Evolutionary conservation across 1,139 yeast genomes (phyloP).

Genomic region (Geotrichum phurueaensis): DNA sequence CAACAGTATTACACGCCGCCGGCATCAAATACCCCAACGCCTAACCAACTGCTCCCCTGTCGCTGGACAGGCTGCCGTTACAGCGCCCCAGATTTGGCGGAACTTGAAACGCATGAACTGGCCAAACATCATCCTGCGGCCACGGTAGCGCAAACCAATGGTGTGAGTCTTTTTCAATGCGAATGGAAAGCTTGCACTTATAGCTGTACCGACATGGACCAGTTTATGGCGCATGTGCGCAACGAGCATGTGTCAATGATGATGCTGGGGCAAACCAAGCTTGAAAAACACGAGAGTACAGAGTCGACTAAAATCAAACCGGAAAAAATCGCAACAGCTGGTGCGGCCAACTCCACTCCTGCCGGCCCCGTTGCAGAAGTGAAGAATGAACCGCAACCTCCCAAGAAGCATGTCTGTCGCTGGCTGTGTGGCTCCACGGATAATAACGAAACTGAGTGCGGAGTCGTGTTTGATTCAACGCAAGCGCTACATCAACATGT

Average conservation of each 20-base stretch:
- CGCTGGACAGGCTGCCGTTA: slow-evolving; percentile 34
- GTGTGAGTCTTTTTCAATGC: slow-evolving; percentile 42
- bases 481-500: slow-evolving; percentile 68
- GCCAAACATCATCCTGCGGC: slow-evolving; percentile 43
- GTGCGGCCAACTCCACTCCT: slow-evolving; percentile 3
- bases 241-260: slow-evolving; percentile 41
- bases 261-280: neutral
- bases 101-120: slow-evolving; percentile 42
- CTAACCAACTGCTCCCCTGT: slow-evolving; percentile 22
- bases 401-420: slow-evolving; percentile 37
- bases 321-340: neutral
- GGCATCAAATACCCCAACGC: slow-evolving; percentile 7
- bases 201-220: slow-evolving; percentile 46
- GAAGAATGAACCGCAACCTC: neutral
- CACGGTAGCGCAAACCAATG: slow-evolving; percentile 15
- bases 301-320: neutral
- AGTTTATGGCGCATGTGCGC: slow-evolving; percentile 56
- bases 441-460: slow-evolving; percentile 40
- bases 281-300: neutral
- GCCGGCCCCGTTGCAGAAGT: neutral
- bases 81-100: slow-evolving; percentile 21
- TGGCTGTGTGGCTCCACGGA: slow-evolving; percentile 38
- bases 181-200: slow-evolving; percentile 70
- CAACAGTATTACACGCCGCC: slow-evolving; percentile 1
- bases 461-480: slow-evolving; percentile 43